These are phyloP conservation scores for Epichloe sibirici DNA, from an alignment of 2,329 filamentous ascomycete species.

Conservation along the genomic window DNA sequence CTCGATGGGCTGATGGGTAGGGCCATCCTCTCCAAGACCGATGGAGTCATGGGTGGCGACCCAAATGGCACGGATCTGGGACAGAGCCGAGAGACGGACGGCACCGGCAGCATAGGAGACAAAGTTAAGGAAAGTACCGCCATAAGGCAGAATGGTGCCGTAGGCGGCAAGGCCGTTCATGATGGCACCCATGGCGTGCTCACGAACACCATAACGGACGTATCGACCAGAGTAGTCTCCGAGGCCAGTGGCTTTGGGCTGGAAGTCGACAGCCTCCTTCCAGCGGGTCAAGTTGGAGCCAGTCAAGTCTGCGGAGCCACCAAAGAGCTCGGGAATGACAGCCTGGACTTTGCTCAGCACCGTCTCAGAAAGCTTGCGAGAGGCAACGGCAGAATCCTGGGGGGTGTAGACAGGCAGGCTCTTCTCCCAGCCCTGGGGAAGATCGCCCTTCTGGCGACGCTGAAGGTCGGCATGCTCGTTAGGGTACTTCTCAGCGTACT, in stretches of 20 bases:
- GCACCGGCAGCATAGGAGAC: conserved; percentile 95
- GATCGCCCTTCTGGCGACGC: conserved; percentile 69
- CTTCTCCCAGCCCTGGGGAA: conserved; percentile 96
- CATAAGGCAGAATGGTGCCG: conserved; percentile 85
- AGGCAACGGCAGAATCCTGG: conserved; percentile 71
- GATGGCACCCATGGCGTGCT: conserved; percentile 85
- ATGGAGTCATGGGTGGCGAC: conserved; percentile 98
- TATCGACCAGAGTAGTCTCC: conserved; percentile 89
- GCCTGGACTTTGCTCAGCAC: conserved; percentile 81
- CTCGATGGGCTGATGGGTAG: conserved; percentile 98
- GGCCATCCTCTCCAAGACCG: conserved; percentile 95
- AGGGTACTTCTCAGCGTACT: conserved; percentile 71
- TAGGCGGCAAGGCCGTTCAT: conserved; percentile 94
- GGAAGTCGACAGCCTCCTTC: conserved; percentile 97
- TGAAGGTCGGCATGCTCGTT: conserved; percentile 67
- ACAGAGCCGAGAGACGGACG: conserved; percentile 86
- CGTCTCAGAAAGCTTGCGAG: conserved; percentile 90
- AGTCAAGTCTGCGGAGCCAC: conserved; percentile 94
- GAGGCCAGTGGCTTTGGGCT: conserved; percentile 73
- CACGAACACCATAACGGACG: conserved; percentile 81
- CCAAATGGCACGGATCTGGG: conserved; percentile 85
- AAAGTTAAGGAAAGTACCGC: conserved; percentile 98
- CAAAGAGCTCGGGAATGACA: conserved; percentile 77
- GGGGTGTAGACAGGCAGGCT: conserved; percentile 82
- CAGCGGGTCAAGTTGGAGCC: conserved; percentile 97